A percentile compares a stretch with the other conserved stretches of the same genome.
These are phyloP conservation scores for Catenaria anguillulae DNA, from an alignment of 371 early-diverging fungal genomes.

Conservation along the genomic window DNA sequence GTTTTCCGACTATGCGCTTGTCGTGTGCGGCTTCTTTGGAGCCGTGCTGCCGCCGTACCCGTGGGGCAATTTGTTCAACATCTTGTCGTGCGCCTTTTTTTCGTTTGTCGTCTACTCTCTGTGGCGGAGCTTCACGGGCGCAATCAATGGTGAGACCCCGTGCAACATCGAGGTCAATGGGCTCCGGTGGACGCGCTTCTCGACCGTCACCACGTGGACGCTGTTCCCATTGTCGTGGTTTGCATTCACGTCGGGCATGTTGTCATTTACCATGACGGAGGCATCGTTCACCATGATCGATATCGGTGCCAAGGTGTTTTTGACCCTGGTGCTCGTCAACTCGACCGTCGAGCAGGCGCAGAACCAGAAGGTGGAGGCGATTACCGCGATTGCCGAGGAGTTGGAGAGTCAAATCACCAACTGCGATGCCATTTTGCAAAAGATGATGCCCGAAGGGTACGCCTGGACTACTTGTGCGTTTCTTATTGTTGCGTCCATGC, in stretches of 20 bases:
- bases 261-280: conserved; percentile 15
- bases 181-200: conserved; percentile 8
- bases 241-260: conserved; percentile 9
- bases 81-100: conserved; percentile 10
- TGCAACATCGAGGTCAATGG: conserved; percentile 12
- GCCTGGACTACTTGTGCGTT: neutral
- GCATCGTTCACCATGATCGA: conserved; percentile 10
- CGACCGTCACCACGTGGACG: conserved; percentile 16
- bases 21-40: conserved; percentile 16
- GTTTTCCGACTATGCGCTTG: conserved; percentile 14
- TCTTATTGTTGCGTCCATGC: too few species aligned
- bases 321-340: conserved; percentile 14
- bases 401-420: conserved; percentile 18
- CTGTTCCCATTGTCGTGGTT: conserved; percentile 15
- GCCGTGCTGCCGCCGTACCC: conserved; percentile 15
- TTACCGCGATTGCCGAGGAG: conserved; percentile 13
- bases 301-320: conserved; percentile 18
- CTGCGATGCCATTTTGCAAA: conserved; percentile 18
- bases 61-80: conserved; percentile 10
- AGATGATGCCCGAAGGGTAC: conserved; percentile 18
- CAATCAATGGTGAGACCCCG: conserved; percentile 14
- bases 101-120: conserved; percentile 10
- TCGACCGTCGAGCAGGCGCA: conserved; percentile 14
- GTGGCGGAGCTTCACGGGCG: conserved; percentile 6
- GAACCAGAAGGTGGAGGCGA: conserved; percentile 13